Evolutionary conservation across 495 filamentous ascomycete species (phyloP).

Genomic region (Aspergillus nidulans): DNA sequence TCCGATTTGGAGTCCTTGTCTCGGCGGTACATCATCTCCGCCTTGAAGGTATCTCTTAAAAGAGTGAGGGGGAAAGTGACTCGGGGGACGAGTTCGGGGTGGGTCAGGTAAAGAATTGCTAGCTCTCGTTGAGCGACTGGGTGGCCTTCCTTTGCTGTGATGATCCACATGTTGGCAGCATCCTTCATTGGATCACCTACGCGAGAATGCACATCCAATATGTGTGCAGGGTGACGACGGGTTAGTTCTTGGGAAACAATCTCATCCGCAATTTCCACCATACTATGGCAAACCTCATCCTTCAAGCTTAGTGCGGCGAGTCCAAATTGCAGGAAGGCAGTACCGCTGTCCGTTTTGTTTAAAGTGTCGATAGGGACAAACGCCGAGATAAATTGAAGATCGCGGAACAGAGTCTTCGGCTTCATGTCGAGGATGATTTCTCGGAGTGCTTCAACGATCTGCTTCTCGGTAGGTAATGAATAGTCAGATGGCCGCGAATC

Average conservation of each 20-base stretch:
- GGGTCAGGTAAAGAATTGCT: slow-evolving; percentile 89
- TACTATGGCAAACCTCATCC: slow-evolving; percentile 80
- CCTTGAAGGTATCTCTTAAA: slow-evolving; percentile 87
- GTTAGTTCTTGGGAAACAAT: slow-evolving; percentile 42
- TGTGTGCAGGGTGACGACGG: slow-evolving; percentile 41
- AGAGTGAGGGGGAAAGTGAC: slow-evolving; percentile 80
- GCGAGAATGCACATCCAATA: slow-evolving; percentile 29
- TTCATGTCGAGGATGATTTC: slow-evolving; percentile 74
- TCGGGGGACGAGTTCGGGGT: slow-evolving; percentile 81
- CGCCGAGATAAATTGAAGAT: slow-evolving; percentile 90
- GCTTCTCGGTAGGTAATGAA: slow-evolving; percentile 42
- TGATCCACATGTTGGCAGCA: slow-evolving; percentile 88
- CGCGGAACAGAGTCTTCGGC: slow-evolving; percentile 88
- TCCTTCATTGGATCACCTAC: slow-evolving; percentile 62
- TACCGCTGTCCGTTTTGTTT: slow-evolving; percentile 80
- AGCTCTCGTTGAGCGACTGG: slow-evolving; percentile 91
- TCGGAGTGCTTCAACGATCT: slow-evolving; percentile 75
- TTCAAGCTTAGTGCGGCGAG: slow-evolving; percentile 85
- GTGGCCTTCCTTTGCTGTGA: slow-evolving; percentile 90
- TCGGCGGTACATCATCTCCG: slow-evolving; percentile 68
- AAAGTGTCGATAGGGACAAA: slow-evolving; percentile 79
- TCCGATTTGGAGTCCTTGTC: slow-evolving; percentile 59
- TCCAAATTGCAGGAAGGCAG: slow-evolving; percentile 91
- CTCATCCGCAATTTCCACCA: slow-evolving; percentile 68
- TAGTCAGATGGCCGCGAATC: slow-evolving; percentile 38